These are phyloP conservation scores for Umbelopsis ramanniana DNA, from an alignment of 192 early-diverging fungal genomes.

Conservation along the genomic window DNA sequence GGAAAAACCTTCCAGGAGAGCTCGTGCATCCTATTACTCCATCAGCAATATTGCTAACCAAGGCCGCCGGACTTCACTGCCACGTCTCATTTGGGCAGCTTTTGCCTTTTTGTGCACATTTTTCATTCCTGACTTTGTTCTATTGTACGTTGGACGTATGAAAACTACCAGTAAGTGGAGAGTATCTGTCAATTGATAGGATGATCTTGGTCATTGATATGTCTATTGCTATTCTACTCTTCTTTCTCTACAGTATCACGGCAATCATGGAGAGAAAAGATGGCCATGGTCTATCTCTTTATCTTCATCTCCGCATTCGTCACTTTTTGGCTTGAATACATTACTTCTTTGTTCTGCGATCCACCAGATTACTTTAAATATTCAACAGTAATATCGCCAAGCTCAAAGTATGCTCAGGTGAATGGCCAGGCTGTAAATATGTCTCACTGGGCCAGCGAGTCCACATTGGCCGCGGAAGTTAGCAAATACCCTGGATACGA, in stretches of 20 bases:
- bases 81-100: constrained; percentile 28
- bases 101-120: constrained; percentile 32
- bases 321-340: constrained; percentile 41
- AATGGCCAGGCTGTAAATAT: constrained; percentile 40
- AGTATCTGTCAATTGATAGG: constrained; percentile 4
- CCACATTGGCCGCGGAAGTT: constrained; percentile 29
- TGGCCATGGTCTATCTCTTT: constrained; percentile 30
- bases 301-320: constrained; percentile 26
- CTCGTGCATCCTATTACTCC: constrained; percentile 12
- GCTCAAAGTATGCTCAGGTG: constrained; percentile 21
- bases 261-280: constrained; percentile 42
- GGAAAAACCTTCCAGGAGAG: neutral
- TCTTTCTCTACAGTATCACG: constrained; percentile 29
- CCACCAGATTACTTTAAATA: constrained; percentile 30
- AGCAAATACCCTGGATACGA: constrained; percentile 34
- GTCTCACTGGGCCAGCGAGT: constrained; percentile 4
- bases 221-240: too few species aligned
- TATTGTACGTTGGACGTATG: constrained; percentile 26
- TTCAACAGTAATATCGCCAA: constrained; percentile 2
- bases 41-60: neutral
- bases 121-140: constrained; percentile 27
- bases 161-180: constrained; percentile 24
- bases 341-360: constrained; percentile 41
- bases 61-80: constrained; percentile 13
- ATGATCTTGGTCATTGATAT: neutral